These are phyloP conservation scores for Coriolopsis trogii DNA, from an alignment of 1,284 basidiomycete genomes.

Conservation along the genomic window DNA sequence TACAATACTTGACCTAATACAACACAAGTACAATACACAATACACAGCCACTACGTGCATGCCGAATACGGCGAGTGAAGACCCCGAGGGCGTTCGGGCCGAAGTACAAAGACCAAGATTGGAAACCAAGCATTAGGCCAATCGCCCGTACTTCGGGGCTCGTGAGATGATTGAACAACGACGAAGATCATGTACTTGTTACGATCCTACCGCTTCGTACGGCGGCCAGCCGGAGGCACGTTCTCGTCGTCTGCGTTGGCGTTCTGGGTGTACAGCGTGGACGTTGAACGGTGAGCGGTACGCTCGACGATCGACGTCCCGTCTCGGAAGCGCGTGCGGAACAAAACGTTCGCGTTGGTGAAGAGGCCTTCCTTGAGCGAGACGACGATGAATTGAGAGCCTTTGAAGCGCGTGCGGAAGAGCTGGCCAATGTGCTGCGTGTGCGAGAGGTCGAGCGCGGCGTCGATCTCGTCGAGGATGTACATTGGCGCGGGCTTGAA, in stretches of 20 bases:
- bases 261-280: slow-evolving; percentile 40
- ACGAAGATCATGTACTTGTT: background rate
- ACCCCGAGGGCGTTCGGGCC: too few relatives aligned
- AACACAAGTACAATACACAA: background rate
- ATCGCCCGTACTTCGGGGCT: too few relatives aligned
- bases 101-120: too few relatives aligned
- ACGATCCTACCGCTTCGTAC: slow-evolving; percentile 4
- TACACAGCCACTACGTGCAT: background rate
- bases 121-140: background rate
- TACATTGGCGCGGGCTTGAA: slow-evolving; percentile 99
- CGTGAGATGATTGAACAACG: background rate
- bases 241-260: slow-evolving; percentile 27
- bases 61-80: background rate
- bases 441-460: slow-evolving; percentile 93
- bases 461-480: slow-evolving; percentile 98
- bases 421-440: slow-evolving; percentile 97
- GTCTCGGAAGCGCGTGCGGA: slow-evolving; percentile 90
- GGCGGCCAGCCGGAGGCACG: slow-evolving; percentile 3
- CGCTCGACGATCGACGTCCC: slow-evolving; percentile 91
- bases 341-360: slow-evolving; percentile 97
- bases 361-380: slow-evolving; percentile 97
- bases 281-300: slow-evolving; percentile 63
- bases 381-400: slow-evolving; percentile 97
- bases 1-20: background rate
- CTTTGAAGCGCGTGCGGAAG: slow-evolving; percentile 97